phyloP scores from a whole-genome alignment of 1,139 yeast species.

The Arxiozyma heterogenica region DNA sequence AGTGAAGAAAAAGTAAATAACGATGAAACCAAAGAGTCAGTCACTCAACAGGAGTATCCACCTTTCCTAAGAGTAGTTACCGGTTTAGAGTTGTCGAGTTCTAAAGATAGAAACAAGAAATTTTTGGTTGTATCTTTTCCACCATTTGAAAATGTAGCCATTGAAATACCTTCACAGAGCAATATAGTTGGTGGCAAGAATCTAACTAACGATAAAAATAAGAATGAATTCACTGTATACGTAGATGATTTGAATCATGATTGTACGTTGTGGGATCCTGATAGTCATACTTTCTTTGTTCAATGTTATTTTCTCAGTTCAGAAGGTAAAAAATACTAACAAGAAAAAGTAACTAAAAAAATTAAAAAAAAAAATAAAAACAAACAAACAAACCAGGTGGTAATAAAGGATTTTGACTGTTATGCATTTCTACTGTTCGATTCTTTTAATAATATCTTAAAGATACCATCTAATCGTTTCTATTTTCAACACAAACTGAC shows the following conservation, averaged over 20 bases:
- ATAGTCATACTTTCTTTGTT: background rate
- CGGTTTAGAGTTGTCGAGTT: conserved; percentile 41
- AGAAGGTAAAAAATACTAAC: background rate
- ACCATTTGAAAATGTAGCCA: conserved; percentile 53
- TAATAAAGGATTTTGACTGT: too few relatives aligned
- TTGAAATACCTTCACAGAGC: conserved; percentile 43
- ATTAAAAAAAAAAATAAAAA: too few relatives aligned
- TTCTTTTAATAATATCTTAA: too few relatives aligned
- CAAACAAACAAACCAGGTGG: too few relatives aligned
- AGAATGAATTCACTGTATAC: background rate
- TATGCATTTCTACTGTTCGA: background rate
- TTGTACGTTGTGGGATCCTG: conserved; percentile 5
- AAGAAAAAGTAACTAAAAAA: too few relatives aligned
- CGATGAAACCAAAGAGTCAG: background rate
- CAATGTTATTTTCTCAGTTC: background rate
- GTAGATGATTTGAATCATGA: conserved; percentile 3
- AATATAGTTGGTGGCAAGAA: conserved; percentile 11
- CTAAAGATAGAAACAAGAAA: conserved; percentile 30
- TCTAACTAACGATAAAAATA: background rate
- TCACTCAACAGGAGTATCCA: conserved; percentile 4
- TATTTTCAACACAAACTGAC: too few relatives aligned
- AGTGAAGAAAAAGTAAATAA: conserved; percentile 17
- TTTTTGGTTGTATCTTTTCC: conserved; percentile 51
- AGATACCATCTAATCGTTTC: too few relatives aligned
- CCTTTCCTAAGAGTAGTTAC: conserved; percentile 52